These are phyloP conservation scores for Hippophae rhamnoides DNA, from an alignment of 306 rosid genomes.

Conservation along the genomic window DNA sequence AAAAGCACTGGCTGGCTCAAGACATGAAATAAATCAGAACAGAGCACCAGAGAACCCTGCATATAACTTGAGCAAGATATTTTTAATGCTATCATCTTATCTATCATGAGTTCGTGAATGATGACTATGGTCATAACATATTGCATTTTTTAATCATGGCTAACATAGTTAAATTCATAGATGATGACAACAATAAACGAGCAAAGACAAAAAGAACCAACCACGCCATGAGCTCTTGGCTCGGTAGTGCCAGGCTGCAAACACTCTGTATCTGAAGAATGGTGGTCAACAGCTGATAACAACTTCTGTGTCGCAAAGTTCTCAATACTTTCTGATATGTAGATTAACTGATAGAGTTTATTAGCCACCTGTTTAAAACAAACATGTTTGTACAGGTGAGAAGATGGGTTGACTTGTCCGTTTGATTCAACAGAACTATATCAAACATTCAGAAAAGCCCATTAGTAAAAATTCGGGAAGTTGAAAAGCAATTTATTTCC, in stretches of 20 bases:
- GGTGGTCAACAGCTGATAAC: constrained; percentile 53
- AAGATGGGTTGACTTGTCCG: neutral
- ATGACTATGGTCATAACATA: neutral
- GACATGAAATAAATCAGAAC: neutral
- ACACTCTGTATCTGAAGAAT: constrained; percentile 35
- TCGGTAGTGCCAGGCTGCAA: constrained; percentile 42
- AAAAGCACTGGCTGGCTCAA: neutral
- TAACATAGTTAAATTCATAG: constrained; percentile 1
- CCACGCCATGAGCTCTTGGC: constrained; percentile 43
- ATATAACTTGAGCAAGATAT: neutral
- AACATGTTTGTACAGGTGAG: neutral
- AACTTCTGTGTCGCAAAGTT: constrained; percentile 71
- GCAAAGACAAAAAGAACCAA: constrained; percentile 18
- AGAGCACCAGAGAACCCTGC: neutral
- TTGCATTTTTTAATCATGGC: neutral
- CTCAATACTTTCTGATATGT: constrained; percentile 66
- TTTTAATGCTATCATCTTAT: too few species aligned
- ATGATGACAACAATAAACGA: neutral
- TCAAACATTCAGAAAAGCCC: constrained; percentile 9
- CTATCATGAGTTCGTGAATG: too few species aligned
- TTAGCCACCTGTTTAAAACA: constrained; percentile 63
- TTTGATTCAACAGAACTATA: neutral
- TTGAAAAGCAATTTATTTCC: constrained; percentile 5
- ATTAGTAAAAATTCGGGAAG: neutral
- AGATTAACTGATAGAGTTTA: constrained; percentile 83